Conservation (phyloP, 208 protist genomes). For the Trichomonas vaginalis region DNA sequence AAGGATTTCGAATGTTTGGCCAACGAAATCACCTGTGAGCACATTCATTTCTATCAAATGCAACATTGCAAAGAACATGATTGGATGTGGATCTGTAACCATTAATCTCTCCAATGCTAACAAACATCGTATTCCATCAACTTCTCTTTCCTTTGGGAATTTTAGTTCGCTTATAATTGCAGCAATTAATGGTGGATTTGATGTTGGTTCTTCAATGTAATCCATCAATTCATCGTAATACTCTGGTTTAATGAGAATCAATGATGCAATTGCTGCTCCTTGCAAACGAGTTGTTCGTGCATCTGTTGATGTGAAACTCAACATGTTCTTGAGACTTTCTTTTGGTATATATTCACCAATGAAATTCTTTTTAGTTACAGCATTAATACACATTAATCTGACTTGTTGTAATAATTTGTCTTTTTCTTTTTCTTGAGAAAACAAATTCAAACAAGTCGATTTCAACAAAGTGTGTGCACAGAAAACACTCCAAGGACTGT, state of each 20-base stretch:
- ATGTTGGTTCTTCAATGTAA: background rate
- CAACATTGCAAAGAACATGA: background rate
- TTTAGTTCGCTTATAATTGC: background rate
- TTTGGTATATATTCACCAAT: background rate
- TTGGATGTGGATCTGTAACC: background rate
- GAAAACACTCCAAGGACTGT: background rate
- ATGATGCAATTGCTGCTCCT: background rate
- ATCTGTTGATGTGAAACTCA: background rate
- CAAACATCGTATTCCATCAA: background rate
- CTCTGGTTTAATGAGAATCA: background rate
- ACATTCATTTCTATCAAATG: background rate
- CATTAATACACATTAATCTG: background rate
- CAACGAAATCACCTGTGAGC: background rate
- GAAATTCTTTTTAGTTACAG: background rate
- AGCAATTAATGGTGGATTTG: background rate
- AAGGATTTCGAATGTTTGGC: background rate
- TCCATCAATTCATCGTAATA: background rate
- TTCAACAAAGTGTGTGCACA: background rate
- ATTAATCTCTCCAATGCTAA: background rate
- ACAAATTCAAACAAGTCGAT: background rate
- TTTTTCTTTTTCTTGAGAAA: background rate
- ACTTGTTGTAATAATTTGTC: background rate
- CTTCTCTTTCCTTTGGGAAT: background rate
- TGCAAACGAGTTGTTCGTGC: background rate
- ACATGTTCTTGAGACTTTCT: background rate